Conservation (phyloP, 176 grass and related monocot species). For the Juncus inflexus region DNA sequence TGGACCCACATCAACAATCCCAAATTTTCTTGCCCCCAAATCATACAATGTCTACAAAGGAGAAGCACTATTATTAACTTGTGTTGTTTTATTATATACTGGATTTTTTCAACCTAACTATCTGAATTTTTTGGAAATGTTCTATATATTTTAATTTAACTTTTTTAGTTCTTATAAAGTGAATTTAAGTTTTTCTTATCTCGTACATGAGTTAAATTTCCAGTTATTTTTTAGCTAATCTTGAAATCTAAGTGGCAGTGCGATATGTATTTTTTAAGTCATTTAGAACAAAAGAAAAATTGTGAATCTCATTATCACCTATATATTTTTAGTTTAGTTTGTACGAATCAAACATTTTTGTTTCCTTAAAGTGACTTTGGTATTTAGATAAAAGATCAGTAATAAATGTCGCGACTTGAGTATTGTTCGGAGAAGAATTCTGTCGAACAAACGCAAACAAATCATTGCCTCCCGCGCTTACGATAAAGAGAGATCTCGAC, state of each 20-base stretch:
- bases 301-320: not conserved
- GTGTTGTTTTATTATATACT: not conserved
- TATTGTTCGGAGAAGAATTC: constrained; percentile 5
- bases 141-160: no score
- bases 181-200: no score
- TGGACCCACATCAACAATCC: constrained; percentile 21
- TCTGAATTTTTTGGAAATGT: no score
- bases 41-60: constrained; percentile 8
- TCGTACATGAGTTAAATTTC: no score
- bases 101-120: no score
- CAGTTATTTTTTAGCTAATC: no score
- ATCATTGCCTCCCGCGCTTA: constrained; percentile 31
- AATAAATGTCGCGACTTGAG: not conserved
- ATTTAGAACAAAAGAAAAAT: constrained; percentile 8
- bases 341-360: not conserved
- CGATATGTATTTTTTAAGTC: not conserved
- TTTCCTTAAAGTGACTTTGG: constrained; percentile 12
- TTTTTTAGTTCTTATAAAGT: no score
- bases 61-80: not conserved
- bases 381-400: constrained; percentile 28
- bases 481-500: constrained; percentile 34
- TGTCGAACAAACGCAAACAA: constrained; percentile 29
- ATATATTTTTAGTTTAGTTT: not conserved
- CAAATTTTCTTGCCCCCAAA: constrained; percentile 39
- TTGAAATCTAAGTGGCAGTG: not conserved